These are phyloP conservation scores for Backusella australiensis DNA, from an alignment of 192 early-diverging fungal species.

Conservation along the genomic window DNA sequence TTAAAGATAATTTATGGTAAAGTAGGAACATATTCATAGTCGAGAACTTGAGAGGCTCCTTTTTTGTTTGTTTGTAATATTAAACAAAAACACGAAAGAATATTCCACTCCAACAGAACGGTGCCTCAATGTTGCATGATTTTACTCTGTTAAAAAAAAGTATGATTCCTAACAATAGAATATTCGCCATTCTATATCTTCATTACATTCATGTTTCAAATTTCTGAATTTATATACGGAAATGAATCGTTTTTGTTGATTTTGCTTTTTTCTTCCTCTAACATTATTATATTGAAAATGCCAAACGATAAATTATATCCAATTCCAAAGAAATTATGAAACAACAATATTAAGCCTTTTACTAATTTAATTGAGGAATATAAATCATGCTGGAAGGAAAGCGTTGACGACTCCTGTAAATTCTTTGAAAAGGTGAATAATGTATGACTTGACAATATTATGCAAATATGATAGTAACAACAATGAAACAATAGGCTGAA, in stretches of 20 bases:
- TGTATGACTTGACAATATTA: background rate
- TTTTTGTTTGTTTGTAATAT: no score
- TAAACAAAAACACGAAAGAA: background rate
- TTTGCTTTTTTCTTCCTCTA: background rate
- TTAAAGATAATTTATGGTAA: no score
- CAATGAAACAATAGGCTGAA: conserved; percentile 52
- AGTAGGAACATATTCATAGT: background rate
- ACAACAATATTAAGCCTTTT: conserved; percentile 57
- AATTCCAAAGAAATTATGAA: background rate
- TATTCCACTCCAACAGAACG: background rate
- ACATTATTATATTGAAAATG: background rate
- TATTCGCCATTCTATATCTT: background rate
- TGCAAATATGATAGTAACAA: background rate
- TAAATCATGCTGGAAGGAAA: conserved; percentile 74
- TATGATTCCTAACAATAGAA: background rate
- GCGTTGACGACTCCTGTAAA: conserved; percentile 68
- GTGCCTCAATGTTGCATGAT: background rate
- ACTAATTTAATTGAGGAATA: conserved; percentile 76
- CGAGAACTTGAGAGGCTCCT: background rate
- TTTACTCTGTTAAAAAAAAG: background rate
- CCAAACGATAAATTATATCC: conserved; percentile 5
- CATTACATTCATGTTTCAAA: background rate
- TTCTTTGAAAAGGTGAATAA: conserved; percentile 44
- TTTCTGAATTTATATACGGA: background rate
- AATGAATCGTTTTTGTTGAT: background rate